A percentile compares a stretch with the other conserved stretches of the same genome.
These are phyloP conservation scores for Shiraia bambusicola DNA, from an alignment of 2,329 filamentous ascomycete genomes.

Conservation along the genomic window DNA sequence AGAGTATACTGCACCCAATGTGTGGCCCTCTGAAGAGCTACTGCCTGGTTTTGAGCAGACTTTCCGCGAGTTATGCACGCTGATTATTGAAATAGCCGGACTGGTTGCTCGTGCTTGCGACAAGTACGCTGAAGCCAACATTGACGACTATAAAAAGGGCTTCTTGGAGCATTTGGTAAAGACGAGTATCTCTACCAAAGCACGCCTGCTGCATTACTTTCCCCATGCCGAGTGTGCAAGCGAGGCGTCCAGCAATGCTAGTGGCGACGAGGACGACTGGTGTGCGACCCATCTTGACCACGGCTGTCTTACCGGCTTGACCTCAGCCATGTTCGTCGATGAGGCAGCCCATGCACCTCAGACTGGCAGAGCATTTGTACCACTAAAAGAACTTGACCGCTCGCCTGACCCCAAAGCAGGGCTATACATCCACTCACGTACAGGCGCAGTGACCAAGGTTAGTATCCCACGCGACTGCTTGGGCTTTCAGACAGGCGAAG, in stretches of 20 bases:
- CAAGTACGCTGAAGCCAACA: conserved; percentile 75
- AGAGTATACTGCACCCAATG: conserved; percentile 85
- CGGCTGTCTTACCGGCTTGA: conserved; percentile 89
- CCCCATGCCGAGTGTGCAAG: conserved; percentile 50
- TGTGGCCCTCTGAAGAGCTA: conserved; percentile 73
- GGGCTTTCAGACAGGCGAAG: conserved; percentile 93
- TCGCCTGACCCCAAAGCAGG: conserved; percentile 85
- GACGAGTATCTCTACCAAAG: conserved; percentile 85
- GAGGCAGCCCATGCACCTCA: conserved; percentile 56
- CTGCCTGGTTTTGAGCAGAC: conserved; percentile 75
- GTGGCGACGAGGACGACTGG: conserved; percentile 79
- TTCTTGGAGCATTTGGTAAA: conserved; percentile 87
- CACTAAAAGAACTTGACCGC: conserved; percentile 68
- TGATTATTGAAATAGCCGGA: conserved; percentile 88
- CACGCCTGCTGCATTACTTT: conserved; percentile 89
- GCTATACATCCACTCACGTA: conserved; percentile 89
- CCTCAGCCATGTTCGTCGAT: conserved; percentile 94
- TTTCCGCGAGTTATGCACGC: conserved; percentile 72
- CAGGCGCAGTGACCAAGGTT: conserved; percentile 82
- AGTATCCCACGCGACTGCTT: conserved; percentile 88
- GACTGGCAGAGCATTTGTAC: conserved; percentile 41
- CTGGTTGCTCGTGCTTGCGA: conserved; percentile 91
- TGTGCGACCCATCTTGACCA: conserved; percentile 90
- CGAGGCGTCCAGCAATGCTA: conserved; percentile 11
- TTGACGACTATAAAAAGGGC: conserved; percentile 71